Base-by-base conservation (phyloP, 345 rosid genomes). In the Pistacia atlantica region DNA sequence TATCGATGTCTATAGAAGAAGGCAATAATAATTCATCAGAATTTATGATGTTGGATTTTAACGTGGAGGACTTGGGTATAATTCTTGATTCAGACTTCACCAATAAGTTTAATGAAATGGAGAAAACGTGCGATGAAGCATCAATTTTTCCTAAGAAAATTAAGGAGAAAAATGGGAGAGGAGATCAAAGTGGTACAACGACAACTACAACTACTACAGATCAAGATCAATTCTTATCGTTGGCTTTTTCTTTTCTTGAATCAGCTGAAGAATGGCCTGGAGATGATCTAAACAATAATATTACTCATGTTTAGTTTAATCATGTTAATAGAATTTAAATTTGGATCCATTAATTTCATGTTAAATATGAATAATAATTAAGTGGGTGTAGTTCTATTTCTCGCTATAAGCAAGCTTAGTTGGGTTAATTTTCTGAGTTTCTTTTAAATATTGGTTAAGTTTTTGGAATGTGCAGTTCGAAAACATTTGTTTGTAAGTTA, bases 51-150 rank as follows among this genome's bases (percentile, higher is more conserved):
- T 67, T 72, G 11, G 77, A 77, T 57, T 78, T 80, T 28, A 54
- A 75, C 9, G 60, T 85, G 76, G 87, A 85, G 4, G 85, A 84
- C 35, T 46, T 84, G 5, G 72, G 76, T 75, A 71, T 72, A 68
- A 77, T 85, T 54, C 80, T 82, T 11, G 84, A 73, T 5, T 45
- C 82, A 0, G 83, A 80, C 35, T 74, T 71, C 49, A 5, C 65
- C 3, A 31, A 31, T 18, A 57, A 38, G 28, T 56, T 56, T 2
- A 56, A 56, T 56, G 16, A 0, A 9, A 45, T 11, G 5, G 69
- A 3, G 51, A 69, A 62, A 31, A 31, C 33, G 33, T 31, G 33
- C 2, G 33, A 42, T 1, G 9, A 42, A 42, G 46, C 46, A 5
- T 42, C 46, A 42, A 8, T 5, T 22, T 67, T 51, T 67, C 59